phyloP scores from a whole-genome alignment of 805 yeast genomes.

The Hanseniaspora lachancei region DNA sequence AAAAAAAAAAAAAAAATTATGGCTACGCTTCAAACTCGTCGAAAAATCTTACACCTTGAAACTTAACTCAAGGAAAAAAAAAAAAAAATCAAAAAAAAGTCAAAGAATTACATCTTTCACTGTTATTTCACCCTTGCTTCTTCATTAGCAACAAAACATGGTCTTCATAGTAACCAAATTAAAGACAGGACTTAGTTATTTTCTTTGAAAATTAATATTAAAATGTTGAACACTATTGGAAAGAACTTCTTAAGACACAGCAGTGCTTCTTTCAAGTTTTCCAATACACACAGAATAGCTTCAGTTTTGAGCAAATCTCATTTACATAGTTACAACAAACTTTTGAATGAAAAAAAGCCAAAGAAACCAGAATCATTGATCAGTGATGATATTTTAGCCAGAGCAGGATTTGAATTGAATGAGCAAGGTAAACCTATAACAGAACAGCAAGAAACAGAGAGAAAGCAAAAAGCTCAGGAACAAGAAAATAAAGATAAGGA shows the following conservation, averaged over 20 bases:
- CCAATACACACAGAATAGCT: background rate
- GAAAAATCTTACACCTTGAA: background rate
- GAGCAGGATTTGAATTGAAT: conserved; percentile 67
- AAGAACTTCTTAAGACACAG: background rate
- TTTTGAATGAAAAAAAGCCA: background rate
- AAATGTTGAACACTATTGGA: background rate
- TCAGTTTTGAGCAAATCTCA: background rate
- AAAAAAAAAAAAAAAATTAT: background rate
- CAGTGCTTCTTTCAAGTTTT: background rate
- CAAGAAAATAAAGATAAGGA: conserved; percentile 15
- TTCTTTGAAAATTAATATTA: too few species aligned
- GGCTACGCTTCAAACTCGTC: background rate
- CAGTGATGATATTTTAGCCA: conserved; percentile 66
- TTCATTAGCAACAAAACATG: too few species aligned
- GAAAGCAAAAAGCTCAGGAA: conserved; percentile 15
- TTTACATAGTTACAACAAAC: conserved; percentile 13
- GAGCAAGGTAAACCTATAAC: conserved; percentile 18
- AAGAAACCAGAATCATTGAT: conserved; percentile 40
- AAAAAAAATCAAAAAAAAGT: background rate
- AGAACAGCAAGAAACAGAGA: conserved; percentile 13
- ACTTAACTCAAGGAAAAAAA: background rate
- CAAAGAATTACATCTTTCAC: background rate
- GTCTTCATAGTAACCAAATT: background rate
- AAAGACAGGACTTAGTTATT: background rate
- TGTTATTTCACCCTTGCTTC: background rate